Percentiles rank a stretch among this genome's conserved stretches.
phyloP scores from a whole-genome alignment of 176 grass and related monocot species.

The maize (Zea mays) region Zm-B73-REFERENCE-NAM-5.0 NC_050096.1:4082501-4083000 shows the following conservation, averaged over 20 bases:
- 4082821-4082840: background rate
- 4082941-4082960: background rate
- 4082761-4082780: constrained; percentile 60
- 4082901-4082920: background rate
- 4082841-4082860: background rate
- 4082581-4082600: background rate
- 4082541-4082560: constrained; percentile 55
- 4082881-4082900: background rate
- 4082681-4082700: constrained; percentile 89
- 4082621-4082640: constrained; percentile 9
- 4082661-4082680: constrained; percentile 95
- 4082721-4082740: constrained; percentile 67
- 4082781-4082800: constrained; percentile 71
- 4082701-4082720: constrained; percentile 94
- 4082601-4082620: background rate
- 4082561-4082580: background rate
- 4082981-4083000: constrained; percentile 71
- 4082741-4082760: constrained; percentile 69
- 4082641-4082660: constrained; percentile 56
- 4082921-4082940: background rate
- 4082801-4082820: constrained; percentile 46
- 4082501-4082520: constrained; percentile 93
- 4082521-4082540: constrained; percentile 77
- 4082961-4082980: constrained; percentile 36
- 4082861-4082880: background rate